A percentile compares a stretch with the other conserved stretches of the same genome.
phyloP scores from a whole-genome alignment of 1,284 basidiomycete genomes.

The Porodaedalea pini region DNA sequence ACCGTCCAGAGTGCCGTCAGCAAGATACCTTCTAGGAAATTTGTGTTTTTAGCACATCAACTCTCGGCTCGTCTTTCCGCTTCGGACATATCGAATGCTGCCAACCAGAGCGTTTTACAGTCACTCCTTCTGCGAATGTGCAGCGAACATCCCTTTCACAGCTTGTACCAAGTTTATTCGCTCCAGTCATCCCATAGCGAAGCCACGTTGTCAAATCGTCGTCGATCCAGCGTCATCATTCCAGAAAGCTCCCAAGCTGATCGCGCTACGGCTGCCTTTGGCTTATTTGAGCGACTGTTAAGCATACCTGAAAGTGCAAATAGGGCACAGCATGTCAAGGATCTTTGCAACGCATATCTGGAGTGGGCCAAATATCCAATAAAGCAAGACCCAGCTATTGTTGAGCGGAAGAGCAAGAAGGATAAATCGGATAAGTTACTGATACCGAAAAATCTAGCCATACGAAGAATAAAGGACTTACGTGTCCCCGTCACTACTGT shows the following conservation, averaged over 20 bases:
- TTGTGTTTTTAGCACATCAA: constrained; percentile 89
- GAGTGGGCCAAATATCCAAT: constrained; percentile 75
- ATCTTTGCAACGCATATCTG: constrained; percentile 70
- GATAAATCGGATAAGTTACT: constrained; percentile 26
- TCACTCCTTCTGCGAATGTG: constrained; percentile 74
- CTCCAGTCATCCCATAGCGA: constrained; percentile 40
- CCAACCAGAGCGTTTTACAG: constrained; percentile 66
- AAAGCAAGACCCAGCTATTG: constrained; percentile 31
- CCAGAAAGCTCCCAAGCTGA: constrained; percentile 44
- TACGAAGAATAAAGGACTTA: constrained; percentile 52
- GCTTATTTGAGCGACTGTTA: constrained; percentile 64
- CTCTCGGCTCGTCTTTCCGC: constrained; percentile 81
- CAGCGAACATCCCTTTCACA: constrained; percentile 91
- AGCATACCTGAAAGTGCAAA: constrained; percentile 35
- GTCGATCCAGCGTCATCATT: constrained; percentile 30
- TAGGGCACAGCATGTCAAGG: constrained; percentile 59
- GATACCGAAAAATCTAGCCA: constrained; percentile 42
- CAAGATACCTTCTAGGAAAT: constrained; percentile 82
- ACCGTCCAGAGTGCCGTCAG: constrained; percentile 39
- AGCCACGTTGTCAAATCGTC: constrained; percentile 15
- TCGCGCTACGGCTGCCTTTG: constrained; percentile 63
- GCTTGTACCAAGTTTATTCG: constrained; percentile 86
- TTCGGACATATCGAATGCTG: constrained; percentile 30
- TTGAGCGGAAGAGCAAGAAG: constrained; percentile 26
- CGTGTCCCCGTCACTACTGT: constrained; percentile 80